These are phyloP conservation scores for Calocybe gangraenosa DNA, from an alignment of 768 basidiomycete genomes.

Conservation along the genomic window DNA sequence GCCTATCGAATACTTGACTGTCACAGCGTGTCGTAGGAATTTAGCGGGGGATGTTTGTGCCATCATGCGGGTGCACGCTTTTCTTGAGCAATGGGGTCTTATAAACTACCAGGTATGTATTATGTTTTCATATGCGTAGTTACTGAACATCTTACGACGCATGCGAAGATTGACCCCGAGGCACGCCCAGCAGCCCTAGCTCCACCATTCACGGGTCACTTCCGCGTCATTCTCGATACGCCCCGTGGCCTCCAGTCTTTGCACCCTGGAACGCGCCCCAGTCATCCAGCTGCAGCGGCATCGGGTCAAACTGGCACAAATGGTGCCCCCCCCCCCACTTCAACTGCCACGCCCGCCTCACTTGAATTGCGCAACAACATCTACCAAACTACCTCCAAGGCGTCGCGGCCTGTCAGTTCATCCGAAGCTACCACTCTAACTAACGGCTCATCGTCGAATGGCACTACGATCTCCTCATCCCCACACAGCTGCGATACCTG, in stretches of 20 bases:
- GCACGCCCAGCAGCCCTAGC: constrained; percentile 90
- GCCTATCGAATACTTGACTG: constrained; percentile 93
- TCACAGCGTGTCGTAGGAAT: constrained; percentile 95
- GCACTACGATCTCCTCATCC: constrained; percentile 32
- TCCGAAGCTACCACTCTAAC: constrained; percentile 65
- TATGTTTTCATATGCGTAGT: not conserved
- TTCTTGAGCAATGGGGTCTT: constrained; percentile 98
- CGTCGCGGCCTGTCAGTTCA: constrained; percentile 65
- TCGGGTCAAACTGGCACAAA: constrained; percentile 4
- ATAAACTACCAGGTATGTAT: constrained; percentile 92
- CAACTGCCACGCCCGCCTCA: constrained; percentile 54
- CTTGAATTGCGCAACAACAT: constrained; percentile 86
- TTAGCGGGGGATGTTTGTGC: constrained; percentile 97
- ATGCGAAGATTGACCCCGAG: constrained; percentile 81
- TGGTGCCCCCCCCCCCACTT: constrained; percentile 34
- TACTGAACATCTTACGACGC: constrained; percentile 6
- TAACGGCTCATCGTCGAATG: constrained; percentile 43
- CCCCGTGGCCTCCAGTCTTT: constrained; percentile 94
- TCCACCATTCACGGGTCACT: constrained; percentile 98
- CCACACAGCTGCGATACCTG: constrained; percentile 87
- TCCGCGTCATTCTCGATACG: constrained; percentile 95
- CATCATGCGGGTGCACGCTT: constrained; percentile 98
- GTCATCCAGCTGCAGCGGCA: constrained; percentile 34
- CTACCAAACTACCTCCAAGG: constrained; percentile 83
- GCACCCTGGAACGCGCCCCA: constrained; percentile 72